phyloP scores from a whole-genome alignment of 73 alveolate genomes.

The Symbiodinium pilosum region DNA sequence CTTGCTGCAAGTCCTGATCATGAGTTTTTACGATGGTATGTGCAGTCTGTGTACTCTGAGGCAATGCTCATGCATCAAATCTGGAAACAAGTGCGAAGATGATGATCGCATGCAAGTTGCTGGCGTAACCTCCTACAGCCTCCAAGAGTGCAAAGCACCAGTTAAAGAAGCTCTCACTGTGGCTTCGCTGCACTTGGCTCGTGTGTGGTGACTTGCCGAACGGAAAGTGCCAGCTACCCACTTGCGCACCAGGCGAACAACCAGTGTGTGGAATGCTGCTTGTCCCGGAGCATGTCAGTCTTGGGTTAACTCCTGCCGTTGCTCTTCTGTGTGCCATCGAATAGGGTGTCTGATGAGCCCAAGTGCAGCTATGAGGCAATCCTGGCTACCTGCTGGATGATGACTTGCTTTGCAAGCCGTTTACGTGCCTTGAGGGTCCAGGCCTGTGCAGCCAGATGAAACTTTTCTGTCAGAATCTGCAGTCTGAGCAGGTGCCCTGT shows the following conservation, averaged over 20 bases:
- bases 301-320: background rate
- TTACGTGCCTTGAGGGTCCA: slow-evolving; percentile 29
- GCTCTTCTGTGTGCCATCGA: background rate
- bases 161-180: background rate
- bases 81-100: background rate
- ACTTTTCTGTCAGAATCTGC: background rate
- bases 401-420: slow-evolving; percentile 68
- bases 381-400: slow-evolving; percentile 45
- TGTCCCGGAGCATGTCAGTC: too few species aligned
- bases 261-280: slow-evolving; percentile 56
- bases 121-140: slow-evolving; percentile 14
- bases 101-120: background rate
- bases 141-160: background rate
- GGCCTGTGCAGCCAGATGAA: background rate
- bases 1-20: too few species aligned
- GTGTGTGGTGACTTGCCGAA: too few species aligned
- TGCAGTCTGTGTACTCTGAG: background rate
- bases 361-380: slow-evolving; percentile 5
- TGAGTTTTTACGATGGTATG: background rate
- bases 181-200: background rate
- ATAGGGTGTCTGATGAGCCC: background rate
- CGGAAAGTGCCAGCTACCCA: too few species aligned
- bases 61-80: slow-evolving; percentile 73
- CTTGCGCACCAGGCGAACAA: slow-evolving; percentile 77
- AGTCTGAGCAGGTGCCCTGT: background rate